Evolutionary conservation across 805 yeast genomes (phyloP).

Genomic region (Kluyveromyces lactis): DNA sequence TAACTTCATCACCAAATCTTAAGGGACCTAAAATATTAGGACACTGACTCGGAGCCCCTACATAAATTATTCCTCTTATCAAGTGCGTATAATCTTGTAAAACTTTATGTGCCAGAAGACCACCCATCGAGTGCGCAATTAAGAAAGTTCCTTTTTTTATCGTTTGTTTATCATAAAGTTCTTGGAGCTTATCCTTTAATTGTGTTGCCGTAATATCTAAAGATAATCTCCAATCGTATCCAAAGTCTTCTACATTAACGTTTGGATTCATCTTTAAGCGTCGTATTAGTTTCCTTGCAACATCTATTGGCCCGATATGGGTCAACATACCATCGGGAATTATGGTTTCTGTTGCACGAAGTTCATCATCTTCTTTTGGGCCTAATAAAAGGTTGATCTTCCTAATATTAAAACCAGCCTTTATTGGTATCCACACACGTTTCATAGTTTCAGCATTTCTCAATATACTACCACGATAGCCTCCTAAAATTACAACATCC

Average conservation of each 20-base stretch:
- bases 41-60: slow-evolving; percentile 78
- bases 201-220: slow-evolving; percentile 45
- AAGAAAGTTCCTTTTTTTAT: slow-evolving; percentile 52
- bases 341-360: slow-evolving; percentile 40
- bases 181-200: slow-evolving; percentile 39
- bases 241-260: slow-evolving; percentile 60
- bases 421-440: slow-evolving; percentile 79
- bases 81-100: slow-evolving; percentile 59
- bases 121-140: slow-evolving; percentile 94
- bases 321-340: slow-evolving; percentile 71
- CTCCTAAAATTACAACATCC: slow-evolving; percentile 75
- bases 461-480: slow-evolving; percentile 77
- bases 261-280: slow-evolving; percentile 47
- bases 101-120: slow-evolving; percentile 73
- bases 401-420: slow-evolving; percentile 71
- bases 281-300: slow-evolving; percentile 53
- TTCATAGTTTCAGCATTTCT: slow-evolving; percentile 55
- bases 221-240: slow-evolving; percentile 91
- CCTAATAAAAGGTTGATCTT: slow-evolving; percentile 67
- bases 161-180: slow-evolving; percentile 32
- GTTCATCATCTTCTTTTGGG: slow-evolving; percentile 64
- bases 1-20: slow-evolving; percentile 70
- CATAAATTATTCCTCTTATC: slow-evolving; percentile 70
- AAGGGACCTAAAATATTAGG: slow-evolving; percentile 82
- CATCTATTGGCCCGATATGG: slow-evolving; percentile 83